phyloP scores from a whole-genome alignment of 2,329 filamentous ascomycete genomes.

The Coniochaeta hoffmannii region DNA sequence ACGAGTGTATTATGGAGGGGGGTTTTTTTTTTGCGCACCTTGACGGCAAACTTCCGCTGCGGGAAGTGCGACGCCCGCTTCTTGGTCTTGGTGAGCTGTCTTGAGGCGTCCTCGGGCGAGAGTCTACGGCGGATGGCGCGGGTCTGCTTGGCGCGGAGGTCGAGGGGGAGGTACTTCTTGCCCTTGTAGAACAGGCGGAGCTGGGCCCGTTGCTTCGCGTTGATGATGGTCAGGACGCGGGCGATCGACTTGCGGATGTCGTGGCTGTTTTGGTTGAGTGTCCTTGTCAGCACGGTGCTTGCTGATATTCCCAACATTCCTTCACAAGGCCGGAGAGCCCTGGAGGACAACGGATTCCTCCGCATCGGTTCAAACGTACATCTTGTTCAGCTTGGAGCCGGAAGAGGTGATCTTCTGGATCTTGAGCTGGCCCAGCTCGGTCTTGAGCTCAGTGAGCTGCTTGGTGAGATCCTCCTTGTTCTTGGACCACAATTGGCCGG shows the following conservation, averaged over 20 bases:
- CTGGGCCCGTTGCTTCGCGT: conserved; percentile 97
- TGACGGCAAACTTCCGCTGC: conserved; percentile 97
- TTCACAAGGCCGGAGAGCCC: background rate
- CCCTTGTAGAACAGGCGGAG: conserved; percentile 99
- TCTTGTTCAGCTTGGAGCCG: conserved; percentile 93
- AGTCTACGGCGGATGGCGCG: conserved; percentile 94
- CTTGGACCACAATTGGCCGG: conserved; percentile 96
- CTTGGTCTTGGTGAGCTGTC: conserved; percentile 87
- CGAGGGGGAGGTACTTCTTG: conserved; percentile 99
- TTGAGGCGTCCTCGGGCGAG: conserved; percentile 81
- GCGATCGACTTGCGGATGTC: conserved; percentile 99
- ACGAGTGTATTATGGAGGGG: background rate
- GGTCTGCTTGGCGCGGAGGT: conserved; percentile 97
- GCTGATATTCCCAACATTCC: background rate
- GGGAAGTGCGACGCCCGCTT: conserved; percentile 96
- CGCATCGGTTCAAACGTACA: conserved; percentile 58
- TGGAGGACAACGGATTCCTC: conserved; percentile 1
- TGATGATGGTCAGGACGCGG: conserved; percentile 98
- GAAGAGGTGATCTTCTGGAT: conserved; percentile 98
- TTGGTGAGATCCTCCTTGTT: conserved; percentile 97
- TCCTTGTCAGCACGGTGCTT: conserved; percentile 14
- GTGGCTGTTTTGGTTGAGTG: conserved; percentile 55
- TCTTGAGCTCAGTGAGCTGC: conserved; percentile 92
- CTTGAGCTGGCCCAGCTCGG: conserved; percentile 90
- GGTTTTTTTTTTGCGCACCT: conserved; percentile 53